Base-by-base conservation (phyloP, 345 rosid species). In the Camelina neglecta region DNA sequence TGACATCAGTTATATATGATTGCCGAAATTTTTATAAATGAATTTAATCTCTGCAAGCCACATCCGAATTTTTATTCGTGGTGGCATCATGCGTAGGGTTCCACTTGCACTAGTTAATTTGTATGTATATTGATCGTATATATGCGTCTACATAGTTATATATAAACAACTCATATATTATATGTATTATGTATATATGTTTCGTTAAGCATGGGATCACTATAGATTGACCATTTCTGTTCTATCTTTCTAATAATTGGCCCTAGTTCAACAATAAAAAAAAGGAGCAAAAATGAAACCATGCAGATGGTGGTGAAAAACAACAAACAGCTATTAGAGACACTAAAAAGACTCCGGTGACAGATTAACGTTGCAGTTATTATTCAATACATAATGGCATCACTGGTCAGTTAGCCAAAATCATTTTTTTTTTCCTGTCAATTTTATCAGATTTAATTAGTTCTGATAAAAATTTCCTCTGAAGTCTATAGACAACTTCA, bases 31-130 rank as follows among this genome's bases (percentile, higher is more conserved):
- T 45, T 13, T 18, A 9, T 1, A 21, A 57, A 65, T 65, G 68
- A 65, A 49, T 65, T 77, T 71, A 48, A 49, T 47, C 50, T 58
- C 31, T 58, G 58, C 76, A 77, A 77, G 81, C 68, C 15, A 71
- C 68, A 39, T 38, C 39, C 64, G 44, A 66, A 50, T 50, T 51
- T 50, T 35, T 47, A 35, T 35, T 35, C 7, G 2, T 65, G 26
- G 76, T 71, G 48, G 65, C 60, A 62, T 77, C 72, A 77, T 47
- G 35, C 66, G 56, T 36, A 48, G 42, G 62, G 60, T 59, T 66
- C 77, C 73, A 51, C 72, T 77, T 65, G 77, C 58, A 65, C 23
- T 60, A 49, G 45, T 39, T 56, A 8, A 54, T 56, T 56, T 65
- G 61, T 26, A 58, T 64, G 11, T 54, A 69, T 11, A 44, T 55